phyloP scores from a whole-genome alignment of 306 rosid species.

The Cicer cuneatum region DNA sequence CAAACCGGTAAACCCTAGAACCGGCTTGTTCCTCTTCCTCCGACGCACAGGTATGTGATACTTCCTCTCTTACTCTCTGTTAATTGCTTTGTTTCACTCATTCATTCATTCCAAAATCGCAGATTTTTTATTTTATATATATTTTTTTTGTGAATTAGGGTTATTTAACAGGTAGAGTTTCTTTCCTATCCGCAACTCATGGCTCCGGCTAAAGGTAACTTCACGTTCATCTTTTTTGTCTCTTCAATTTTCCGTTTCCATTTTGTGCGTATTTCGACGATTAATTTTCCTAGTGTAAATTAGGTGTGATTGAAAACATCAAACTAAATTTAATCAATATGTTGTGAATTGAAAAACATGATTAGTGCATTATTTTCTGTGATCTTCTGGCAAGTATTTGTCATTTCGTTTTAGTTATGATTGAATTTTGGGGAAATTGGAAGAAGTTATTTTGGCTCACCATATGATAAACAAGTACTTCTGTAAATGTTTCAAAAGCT shows the following conservation, averaged over 20 bases:
- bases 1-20: conserved; percentile 46
- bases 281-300: not conserved
- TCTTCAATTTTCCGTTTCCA: not conserved
- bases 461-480: too few relatives aligned
- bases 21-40: conserved; percentile 32
- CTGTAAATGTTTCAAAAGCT: not conserved
- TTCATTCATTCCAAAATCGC: not conserved
- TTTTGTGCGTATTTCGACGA: not conserved
- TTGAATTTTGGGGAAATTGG: not conserved
- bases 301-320: not conserved
- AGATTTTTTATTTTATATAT: not conserved
- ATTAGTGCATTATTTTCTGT: not conserved
- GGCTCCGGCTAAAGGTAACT: conserved; percentile 72
- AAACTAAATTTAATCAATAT: not conserved
- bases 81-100: not conserved
- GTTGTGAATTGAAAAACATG: not conserved
- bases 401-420: not conserved
- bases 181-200: conserved; percentile 44
- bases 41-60: conserved; percentile 35
- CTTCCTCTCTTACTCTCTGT: not conserved
- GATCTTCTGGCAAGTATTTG: too few relatives aligned
- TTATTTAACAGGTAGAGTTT: conserved; percentile 38
- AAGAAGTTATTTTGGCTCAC: too few relatives aligned
- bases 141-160: conserved; percentile 25
- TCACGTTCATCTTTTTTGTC: not conserved